Evolutionary conservation across 2,329 filamentous ascomycete species (phyloP), one percentile per base, ranked within the genome.

Genomic region (Aspergillus caelatus): DNA sequence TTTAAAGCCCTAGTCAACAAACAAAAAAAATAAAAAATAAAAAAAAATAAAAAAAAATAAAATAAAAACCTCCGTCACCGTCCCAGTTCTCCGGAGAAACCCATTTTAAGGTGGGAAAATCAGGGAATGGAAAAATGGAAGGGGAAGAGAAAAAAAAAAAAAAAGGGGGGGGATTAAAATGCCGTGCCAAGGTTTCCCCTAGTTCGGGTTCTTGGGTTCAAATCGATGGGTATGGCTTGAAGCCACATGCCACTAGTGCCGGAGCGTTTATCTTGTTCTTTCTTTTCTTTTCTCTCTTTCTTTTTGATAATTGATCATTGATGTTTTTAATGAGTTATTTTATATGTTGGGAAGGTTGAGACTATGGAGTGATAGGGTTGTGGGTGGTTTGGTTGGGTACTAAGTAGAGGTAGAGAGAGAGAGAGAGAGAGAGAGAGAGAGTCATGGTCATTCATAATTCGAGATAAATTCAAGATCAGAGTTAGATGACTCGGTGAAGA

Each of bases 171-270:
- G 11, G 32, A 34, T 34, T 11, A 12, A 52, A 34, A 52, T n/a
- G 16, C 52, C 32, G 52, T 39, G 52, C 52, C 52, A 55, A 39
- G 52, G 52, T 39, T 55, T 19, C 36, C 32, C 32, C 34, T 55
- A 39, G 52, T 55, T n/a, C 32, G 30, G 52, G 28, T 54, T 54
- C 52, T 26, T 54, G 52, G 52, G 30, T 41, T 19, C 16, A n/a
- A 41, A 41, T 41, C 7, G 16, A 19, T 7, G 19, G 19, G 43
- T 23, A 36, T 54, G 28, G n/a, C 52, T 23, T 36, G n/a, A 55
- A 55, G 52, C 52, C 52, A 55, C 52, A 55, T 55, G 52, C 52
- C n/a, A 21, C 52, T 55, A 55, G 52, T 39, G 52, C 52, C 52
- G 52, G 52, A 54, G 34, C 26, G 58, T 54, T 43, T 23, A 55